Conservation (phyloP, 345 rosid genomes). For the Pugionium dolabratum region DNA sequence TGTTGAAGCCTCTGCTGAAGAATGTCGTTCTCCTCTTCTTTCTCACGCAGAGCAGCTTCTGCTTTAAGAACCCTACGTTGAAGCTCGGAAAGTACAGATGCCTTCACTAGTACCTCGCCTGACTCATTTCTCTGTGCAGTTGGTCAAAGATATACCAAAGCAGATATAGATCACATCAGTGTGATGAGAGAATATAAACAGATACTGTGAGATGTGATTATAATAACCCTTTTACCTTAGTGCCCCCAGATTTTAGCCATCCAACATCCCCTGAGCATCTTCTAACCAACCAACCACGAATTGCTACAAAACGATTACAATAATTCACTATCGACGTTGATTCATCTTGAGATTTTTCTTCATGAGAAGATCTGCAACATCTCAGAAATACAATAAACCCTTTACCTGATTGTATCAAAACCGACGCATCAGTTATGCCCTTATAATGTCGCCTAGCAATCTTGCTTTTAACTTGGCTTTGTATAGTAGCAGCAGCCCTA, state of each 20-base stretch:
- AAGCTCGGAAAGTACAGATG: conserved; percentile 82
- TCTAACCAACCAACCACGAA: conserved; percentile 97
- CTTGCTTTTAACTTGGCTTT: conserved; percentile 64
- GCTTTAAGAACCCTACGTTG: conserved; percentile 92
- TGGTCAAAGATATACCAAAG: background rate
- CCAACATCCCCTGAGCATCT: conserved; percentile 82
- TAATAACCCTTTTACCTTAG: conserved; percentile 49
- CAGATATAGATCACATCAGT: background rate
- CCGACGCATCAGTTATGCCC: conserved; percentile 54
- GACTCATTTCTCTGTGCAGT: conserved; percentile 60
- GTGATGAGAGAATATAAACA: conserved; percentile 11
- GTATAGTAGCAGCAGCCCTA: conserved; percentile 85
- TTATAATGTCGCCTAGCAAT: conserved; percentile 47
- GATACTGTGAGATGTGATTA: conserved; percentile 9
- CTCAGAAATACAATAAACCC: conserved; percentile 1
- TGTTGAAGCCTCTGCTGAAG: conserved; percentile 93
- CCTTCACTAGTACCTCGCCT: conserved; percentile 85
- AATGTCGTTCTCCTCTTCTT: conserved; percentile 96
- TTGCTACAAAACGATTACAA: conserved; percentile 47
- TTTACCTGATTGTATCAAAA: conserved; percentile 79
- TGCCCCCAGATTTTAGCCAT: conserved; percentile 53
- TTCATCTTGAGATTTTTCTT: background rate
- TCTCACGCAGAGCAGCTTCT: conserved; percentile 82
- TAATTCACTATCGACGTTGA: background rate
- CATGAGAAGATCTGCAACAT: conserved; percentile 12